Conservation (phyloP, 306 rosid species). For the Vigna trinervia region DNA sequence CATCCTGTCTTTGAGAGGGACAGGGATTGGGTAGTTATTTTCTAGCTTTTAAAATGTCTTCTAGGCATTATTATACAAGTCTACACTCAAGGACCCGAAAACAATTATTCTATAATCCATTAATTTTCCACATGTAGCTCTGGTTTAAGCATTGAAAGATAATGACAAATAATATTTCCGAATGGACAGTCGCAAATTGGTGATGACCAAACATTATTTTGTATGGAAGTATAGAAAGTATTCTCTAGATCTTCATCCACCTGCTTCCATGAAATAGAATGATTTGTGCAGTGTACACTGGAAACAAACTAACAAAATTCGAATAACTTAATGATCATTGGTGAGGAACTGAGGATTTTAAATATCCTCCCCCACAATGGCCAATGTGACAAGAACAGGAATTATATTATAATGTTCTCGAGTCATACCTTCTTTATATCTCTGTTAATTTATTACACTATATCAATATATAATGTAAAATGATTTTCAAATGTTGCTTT, state of each 20-base stretch:
- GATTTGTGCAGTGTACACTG: conserved; percentile 26
- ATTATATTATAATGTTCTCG: not conserved
- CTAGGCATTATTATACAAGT: conserved; percentile 43
- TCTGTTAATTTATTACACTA: conserved; percentile 30
- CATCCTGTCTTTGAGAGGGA: conserved; percentile 1
- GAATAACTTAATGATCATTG: conserved; percentile 31
- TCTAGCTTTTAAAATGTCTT: conserved; percentile 23
- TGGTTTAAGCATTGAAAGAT: conserved; percentile 27
- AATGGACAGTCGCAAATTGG: conserved; percentile 29
- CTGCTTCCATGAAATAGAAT: conserved; percentile 24
- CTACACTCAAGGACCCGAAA: conserved; percentile 3
- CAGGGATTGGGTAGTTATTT: conserved; percentile 30
- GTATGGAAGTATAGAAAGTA: conserved; percentile 24
- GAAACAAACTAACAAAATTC: conserved; percentile 19
- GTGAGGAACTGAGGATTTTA: not conserved
- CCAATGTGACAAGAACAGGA: conserved; percentile 7
- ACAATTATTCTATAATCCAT: conserved; percentile 19
- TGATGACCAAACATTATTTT: conserved; percentile 33
- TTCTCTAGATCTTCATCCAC: conserved; percentile 16
- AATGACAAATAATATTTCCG: conserved; percentile 9
- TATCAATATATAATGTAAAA: conserved; percentile 33
- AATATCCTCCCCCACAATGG: not conserved
- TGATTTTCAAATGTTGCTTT: conserved; percentile 47
- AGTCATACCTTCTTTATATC: not conserved
- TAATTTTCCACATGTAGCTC: conserved; percentile 38